Conservation (phyloP, 2,329 filamentous ascomycete species). For the Diaporthe eres region DNA sequence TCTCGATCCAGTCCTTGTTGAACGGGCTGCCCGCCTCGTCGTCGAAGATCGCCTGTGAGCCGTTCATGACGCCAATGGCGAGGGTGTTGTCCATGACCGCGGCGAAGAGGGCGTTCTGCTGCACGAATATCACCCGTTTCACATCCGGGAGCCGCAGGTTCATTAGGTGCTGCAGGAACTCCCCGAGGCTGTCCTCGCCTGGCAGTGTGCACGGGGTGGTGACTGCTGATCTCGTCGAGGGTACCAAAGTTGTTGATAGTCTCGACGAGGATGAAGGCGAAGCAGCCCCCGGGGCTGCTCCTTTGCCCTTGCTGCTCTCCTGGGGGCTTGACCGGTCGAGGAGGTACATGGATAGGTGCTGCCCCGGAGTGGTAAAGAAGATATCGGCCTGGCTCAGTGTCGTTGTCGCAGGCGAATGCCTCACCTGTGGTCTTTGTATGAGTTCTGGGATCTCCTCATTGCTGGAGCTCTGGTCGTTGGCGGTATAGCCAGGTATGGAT, state of each 20-base stretch:
- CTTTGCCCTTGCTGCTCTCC: neutral
- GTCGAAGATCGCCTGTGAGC: conserved; percentile 46
- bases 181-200: conserved; percentile 22
- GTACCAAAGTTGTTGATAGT: neutral
- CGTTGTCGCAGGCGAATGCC: neutral
- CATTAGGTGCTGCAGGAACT: conserved; percentile 5
- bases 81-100: conserved; percentile 55
- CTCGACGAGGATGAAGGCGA: neutral
- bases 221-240: neutral
- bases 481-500: neutral
- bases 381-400: neutral
- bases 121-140: conserved; percentile 38
- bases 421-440: neutral
- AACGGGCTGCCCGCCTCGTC: conserved; percentile 52
- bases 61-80: conserved; percentile 49
- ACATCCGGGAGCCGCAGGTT: conserved; percentile 24
- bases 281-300: neutral
- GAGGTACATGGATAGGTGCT: neutral
- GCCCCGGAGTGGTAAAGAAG: neutral
- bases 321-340: neutral
- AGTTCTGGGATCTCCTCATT: neutral
- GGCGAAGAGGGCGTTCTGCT: conserved; percentile 50
- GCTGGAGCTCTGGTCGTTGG: neutral
- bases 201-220: neutral
- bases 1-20: conserved; percentile 45